phyloP scores from a whole-genome alignment of 176 grass and related monocot genomes.

The Aegilops speltoides region DNA sequence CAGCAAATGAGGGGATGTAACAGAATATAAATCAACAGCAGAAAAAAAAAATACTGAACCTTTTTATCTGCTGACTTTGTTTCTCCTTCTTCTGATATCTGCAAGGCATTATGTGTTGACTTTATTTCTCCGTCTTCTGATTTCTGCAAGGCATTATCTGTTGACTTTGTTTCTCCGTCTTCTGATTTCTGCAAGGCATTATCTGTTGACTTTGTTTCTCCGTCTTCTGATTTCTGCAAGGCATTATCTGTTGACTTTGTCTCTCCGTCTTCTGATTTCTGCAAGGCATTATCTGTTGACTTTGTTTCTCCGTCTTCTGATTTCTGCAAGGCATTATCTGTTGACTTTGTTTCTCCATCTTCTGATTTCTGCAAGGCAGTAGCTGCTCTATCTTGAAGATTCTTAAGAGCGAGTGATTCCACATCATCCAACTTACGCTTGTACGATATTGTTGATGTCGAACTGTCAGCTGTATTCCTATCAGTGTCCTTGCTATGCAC shows the following conservation, averaged over 20 bases:
- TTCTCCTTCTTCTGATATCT: background rate
- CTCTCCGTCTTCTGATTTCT: background rate
- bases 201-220: slow-evolving; percentile 50
- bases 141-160: too few species aligned
- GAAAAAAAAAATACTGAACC: slow-evolving; percentile 31
- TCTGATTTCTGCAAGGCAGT: slow-evolving; percentile 29
- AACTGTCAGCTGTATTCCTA: slow-evolving; percentile 75
- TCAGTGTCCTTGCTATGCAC: slow-evolving; percentile 63
- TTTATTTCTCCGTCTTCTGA: too few species aligned
- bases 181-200: background rate
- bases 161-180: too few species aligned
- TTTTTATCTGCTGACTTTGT: slow-evolving; percentile 60
- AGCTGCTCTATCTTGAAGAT: slow-evolving; percentile 38
- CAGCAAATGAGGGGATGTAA: background rate
- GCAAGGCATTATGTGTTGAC: too few species aligned
- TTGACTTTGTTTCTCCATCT: slow-evolving; percentile 54
- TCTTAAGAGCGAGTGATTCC: slow-evolving; percentile 59
- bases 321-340: background rate
- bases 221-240: slow-evolving; percentile 31
- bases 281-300: background rate
- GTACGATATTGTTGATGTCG: slow-evolving; percentile 76
- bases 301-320: background rate
- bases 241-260: slow-evolving; percentile 19
- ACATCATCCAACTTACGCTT: slow-evolving; percentile 77
- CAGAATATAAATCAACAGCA: background rate